Conservation (phyloP, 2,329 filamentous ascomycete species). For the Metarhizium anisopliae region DNA sequence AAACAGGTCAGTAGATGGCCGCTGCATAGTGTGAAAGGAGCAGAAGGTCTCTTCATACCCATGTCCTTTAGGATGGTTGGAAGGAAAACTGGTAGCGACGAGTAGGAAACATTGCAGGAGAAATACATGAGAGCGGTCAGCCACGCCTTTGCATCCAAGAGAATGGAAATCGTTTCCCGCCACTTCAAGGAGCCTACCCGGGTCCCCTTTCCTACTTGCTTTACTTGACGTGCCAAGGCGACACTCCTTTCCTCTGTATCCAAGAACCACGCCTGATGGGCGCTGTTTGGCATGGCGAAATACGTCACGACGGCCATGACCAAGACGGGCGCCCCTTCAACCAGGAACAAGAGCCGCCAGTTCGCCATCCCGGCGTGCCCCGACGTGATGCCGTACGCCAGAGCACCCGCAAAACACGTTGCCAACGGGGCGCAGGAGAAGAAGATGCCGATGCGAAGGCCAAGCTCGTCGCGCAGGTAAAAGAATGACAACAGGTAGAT, state of each 20-base stretch:
- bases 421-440: constrained; percentile 54
- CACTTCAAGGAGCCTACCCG: constrained; percentile 8
- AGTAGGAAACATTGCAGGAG: constrained; percentile 21
- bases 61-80: constrained; percentile 14
- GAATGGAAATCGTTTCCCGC: constrained; percentile 19
- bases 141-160: constrained; percentile 26
- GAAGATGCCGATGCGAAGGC: constrained; percentile 28
- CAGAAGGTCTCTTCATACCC: not conserved
- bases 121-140: constrained; percentile 13
- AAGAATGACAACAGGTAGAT: constrained; percentile 26
- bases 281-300: constrained; percentile 15
- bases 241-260: constrained; percentile 11
- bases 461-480: constrained; percentile 25
- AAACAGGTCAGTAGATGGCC: not conserved
- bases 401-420: constrained; percentile 56
- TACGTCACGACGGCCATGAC: constrained; percentile 20
- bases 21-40: not conserved
- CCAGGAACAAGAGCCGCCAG: constrained; percentile 58
- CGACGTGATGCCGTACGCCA: constrained; percentile 57
- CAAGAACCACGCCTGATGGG: constrained; percentile 9
- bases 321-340: constrained; percentile 30
- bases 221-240: constrained; percentile 5
- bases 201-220: constrained; percentile 3
- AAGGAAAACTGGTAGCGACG: constrained; percentile 16
- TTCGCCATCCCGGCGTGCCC: constrained; percentile 44